A percentile compares a stretch with the other conserved stretches of the same genome.
Conservation (phyloP, 2,329 filamentous ascomycete genomes). For the Akanthomyces lecanii region DNA sequence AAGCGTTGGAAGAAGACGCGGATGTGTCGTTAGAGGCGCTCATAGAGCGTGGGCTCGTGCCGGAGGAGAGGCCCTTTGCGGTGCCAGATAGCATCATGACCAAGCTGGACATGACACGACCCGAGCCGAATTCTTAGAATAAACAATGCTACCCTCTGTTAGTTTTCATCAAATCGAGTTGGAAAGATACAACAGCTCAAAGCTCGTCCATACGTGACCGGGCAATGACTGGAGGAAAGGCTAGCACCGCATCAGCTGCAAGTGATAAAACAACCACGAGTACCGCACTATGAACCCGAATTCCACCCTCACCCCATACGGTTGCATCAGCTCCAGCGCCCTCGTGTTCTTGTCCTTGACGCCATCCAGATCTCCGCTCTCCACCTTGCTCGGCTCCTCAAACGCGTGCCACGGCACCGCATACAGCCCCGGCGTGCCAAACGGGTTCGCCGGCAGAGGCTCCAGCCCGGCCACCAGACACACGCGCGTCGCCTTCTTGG, state of each 20-base stretch:
- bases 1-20: slow-evolving; percentile 37
- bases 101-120: slow-evolving; percentile 30
- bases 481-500: background rate
- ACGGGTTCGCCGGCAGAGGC: slow-evolving; percentile 24
- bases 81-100: slow-evolving; percentile 35
- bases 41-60: slow-evolving; percentile 36
- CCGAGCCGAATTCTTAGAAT: background rate
- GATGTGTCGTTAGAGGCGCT: slow-evolving; percentile 34
- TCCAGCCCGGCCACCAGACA: slow-evolving; percentile 26
- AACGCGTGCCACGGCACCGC: slow-evolving; percentile 28
- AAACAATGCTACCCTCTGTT: background rate
- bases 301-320: background rate
- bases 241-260: background rate
- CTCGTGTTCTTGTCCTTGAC: background rate
- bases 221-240: too few relatives aligned
- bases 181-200: too few relatives aligned
- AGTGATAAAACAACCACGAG: slow-evolving; percentile 4
- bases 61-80: slow-evolving; percentile 40
- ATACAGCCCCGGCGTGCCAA: slow-evolving; percentile 27
- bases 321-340: background rate
- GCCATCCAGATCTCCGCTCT: background rate
- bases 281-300: background rate
- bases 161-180: too few relatives aligned
- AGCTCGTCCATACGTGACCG: too few relatives aligned
- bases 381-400: slow-evolving; percentile 18